Percentiles rank a stretch among this genome's conserved stretches.
Evolutionary conservation across 352 stramenopile species (phyloP).

Genomic region (Peronospora farinosa): DNA sequence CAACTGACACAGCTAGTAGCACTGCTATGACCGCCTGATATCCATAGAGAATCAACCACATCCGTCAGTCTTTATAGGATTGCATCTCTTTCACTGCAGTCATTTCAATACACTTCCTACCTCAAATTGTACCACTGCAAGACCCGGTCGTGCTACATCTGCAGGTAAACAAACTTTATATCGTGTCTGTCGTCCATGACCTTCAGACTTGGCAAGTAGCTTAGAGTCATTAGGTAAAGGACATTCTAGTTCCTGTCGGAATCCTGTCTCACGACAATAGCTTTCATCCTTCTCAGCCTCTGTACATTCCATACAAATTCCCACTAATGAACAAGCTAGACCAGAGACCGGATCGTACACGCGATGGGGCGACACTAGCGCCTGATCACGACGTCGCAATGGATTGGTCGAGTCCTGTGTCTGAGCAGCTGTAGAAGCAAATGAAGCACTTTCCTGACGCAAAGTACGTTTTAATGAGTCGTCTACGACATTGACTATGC

Average conservation of each 20-base stretch:
- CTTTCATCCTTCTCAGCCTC: constrained; percentile 56
- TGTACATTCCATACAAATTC: constrained; percentile 50
- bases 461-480: constrained; percentile 3
- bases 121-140: constrained; percentile 67
- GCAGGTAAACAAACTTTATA: constrained; percentile 49
- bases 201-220: constrained; percentile 15
- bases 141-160: constrained; percentile 33
- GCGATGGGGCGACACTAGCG: constrained; percentile 31
- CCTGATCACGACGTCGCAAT: constrained; percentile 27
- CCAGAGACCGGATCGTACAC: constrained; percentile 60
- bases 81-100: neutral
- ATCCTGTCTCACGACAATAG: constrained; percentile 61
- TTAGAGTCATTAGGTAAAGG: constrained; percentile 25
- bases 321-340: constrained; percentile 48
- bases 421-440: constrained; percentile 2
- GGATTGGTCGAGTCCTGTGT: constrained; percentile 24
- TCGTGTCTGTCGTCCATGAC: constrained; percentile 32
- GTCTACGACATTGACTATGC: neutral
- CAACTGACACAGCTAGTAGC: constrained; percentile 38
- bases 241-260: constrained; percentile 64
- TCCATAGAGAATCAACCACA: neutral
- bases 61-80: constrained; percentile 4
- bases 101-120: constrained; percentile 23
- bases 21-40: constrained; percentile 47
- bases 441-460: constrained; percentile 12